phyloP scores from a whole-genome alignment of 2,329 filamentous ascomycete species.

The Pezicula rhizophila region DNA sequence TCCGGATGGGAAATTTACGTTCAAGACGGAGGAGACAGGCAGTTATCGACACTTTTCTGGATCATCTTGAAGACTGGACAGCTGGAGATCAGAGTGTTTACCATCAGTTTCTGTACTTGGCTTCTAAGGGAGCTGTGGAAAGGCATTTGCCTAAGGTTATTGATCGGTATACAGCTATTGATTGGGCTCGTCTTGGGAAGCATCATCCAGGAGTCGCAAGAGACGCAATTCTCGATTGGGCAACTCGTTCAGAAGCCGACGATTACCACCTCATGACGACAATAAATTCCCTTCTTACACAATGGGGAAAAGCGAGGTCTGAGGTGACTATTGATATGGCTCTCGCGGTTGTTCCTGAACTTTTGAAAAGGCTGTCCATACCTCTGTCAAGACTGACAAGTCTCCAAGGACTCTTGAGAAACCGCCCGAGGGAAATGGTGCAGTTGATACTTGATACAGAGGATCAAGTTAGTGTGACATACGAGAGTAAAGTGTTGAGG shows the following conservation, averaged over 20 bases:
- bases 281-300: constrained; percentile 1
- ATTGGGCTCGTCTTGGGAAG: constrained; percentile 8
- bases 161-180: constrained; percentile 1
- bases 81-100: background rate
- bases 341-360: background rate
- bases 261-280: background rate
- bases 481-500: constrained; percentile 1
- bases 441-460: constrained; percentile 1
- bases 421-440: constrained; percentile 2
- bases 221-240: background rate
- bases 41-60: constrained; percentile 8
- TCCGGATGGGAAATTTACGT: constrained; percentile 2
- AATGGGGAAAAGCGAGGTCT: constrained; percentile 3
- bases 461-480: background rate
- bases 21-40: background rate
- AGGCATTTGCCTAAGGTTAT: constrained; percentile 1
- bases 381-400: background rate
- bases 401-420: background rate
- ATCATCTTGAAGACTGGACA: background rate
- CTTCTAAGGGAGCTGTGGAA: constrained; percentile 1
- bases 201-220: constrained; percentile 5
- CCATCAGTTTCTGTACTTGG: constrained; percentile 2
- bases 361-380: background rate
- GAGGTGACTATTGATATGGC: background rate
- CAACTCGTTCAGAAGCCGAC: background rate